These are phyloP conservation scores for Nicotiana knightiana DNA, from an alignment of 257 asterid species.

Conservation along the genomic window DNA sequence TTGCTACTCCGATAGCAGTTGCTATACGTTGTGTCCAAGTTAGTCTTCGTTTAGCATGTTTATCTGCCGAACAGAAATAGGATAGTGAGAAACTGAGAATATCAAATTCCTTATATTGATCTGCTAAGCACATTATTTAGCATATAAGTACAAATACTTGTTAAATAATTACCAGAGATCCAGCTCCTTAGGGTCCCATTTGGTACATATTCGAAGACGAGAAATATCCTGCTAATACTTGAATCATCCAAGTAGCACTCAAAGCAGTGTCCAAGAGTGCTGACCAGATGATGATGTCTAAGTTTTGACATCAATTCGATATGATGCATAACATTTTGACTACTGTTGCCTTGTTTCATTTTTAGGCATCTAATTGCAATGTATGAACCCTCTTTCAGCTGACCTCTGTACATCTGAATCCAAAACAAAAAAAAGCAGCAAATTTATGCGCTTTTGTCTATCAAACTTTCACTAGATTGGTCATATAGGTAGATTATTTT, in stretches of 20 bases:
- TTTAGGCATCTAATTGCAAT: constrained; percentile 65
- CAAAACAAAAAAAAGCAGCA: background rate
- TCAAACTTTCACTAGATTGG: background rate
- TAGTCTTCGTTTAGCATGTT: constrained; percentile 37
- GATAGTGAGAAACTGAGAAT: background rate
- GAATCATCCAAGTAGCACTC: constrained; percentile 80
- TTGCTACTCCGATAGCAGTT: constrained; percentile 82
- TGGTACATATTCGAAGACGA: constrained; percentile 72
- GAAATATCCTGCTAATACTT: constrained; percentile 62
- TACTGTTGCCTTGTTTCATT: constrained; percentile 43
- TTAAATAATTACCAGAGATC: constrained; percentile 56
- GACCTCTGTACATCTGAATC: constrained; percentile 72
- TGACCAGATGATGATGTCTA: constrained; percentile 71
- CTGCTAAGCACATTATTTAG: background rate
- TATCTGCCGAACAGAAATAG: constrained; percentile 34
- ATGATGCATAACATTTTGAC: constrained; percentile 58
- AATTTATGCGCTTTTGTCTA: background rate
- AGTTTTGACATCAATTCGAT: constrained; percentile 70
- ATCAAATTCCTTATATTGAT: background rate
- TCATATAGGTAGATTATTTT: background rate
- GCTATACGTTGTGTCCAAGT: constrained; percentile 79
- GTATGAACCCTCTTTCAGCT: constrained; percentile 56
- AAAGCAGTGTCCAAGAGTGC: constrained; percentile 90
- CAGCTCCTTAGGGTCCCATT: constrained; percentile 78
- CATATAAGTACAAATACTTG: background rate